These are phyloP conservation scores for Apiospora rasikravindrae DNA, from an alignment of 2,329 filamentous ascomycete genomes.

Conservation along the genomic window DNA sequence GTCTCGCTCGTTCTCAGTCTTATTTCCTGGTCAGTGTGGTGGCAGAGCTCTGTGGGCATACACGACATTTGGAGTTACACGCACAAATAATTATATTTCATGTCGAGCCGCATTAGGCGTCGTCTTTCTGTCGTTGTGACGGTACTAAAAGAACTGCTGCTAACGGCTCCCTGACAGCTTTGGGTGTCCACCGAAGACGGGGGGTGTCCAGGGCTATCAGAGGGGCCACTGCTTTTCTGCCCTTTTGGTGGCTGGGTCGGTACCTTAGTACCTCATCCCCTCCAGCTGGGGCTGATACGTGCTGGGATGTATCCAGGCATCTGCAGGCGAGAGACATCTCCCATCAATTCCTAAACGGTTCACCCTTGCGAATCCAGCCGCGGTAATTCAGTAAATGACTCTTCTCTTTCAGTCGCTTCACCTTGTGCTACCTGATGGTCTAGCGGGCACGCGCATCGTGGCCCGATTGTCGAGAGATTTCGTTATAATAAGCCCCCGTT, in stretches of 20 bases:
- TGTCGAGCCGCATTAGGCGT: constrained; percentile 4
- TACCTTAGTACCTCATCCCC: too few relatives aligned
- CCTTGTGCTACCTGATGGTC: background rate
- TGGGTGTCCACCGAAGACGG: background rate
- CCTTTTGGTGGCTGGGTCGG: constrained; percentile 2
- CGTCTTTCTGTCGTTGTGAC: background rate
- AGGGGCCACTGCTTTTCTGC: background rate
- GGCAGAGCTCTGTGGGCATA: background rate
- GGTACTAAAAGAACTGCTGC: background rate
- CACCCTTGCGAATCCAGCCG: background rate
- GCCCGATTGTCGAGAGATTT: constrained; percentile 12
- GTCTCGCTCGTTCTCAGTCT: background rate
- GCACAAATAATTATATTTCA: background rate
- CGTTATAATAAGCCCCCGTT: constrained; percentile 7
- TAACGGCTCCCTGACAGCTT: constrained; percentile 9
- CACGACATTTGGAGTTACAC: background rate
- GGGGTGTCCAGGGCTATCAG: background rate
- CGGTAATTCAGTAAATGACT: background rate
- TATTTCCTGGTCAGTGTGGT: background rate
- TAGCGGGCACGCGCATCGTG: background rate
- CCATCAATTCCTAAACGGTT: background rate
- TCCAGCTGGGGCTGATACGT: constrained; percentile 6
- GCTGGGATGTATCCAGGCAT: background rate
- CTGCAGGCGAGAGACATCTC: background rate
- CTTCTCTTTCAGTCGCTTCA: too few relatives aligned